Evolutionary conservation across 805 yeast species (phyloP).

Genomic region (Monosporozyma unispora): DNA sequence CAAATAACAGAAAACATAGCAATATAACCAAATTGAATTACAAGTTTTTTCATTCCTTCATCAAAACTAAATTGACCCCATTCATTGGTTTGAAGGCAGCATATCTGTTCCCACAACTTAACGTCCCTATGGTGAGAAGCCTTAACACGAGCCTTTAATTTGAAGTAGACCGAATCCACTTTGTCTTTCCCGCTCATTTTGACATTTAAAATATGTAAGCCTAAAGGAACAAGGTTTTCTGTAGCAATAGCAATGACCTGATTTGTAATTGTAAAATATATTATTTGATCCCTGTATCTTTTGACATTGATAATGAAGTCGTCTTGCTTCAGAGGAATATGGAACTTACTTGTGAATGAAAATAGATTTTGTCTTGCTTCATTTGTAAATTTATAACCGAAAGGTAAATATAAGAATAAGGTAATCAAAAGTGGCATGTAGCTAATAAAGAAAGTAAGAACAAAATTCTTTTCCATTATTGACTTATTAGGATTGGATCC

Average conservation of each 20-base stretch:
- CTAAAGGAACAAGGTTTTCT: conserved; percentile 55
- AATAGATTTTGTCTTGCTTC: not conserved
- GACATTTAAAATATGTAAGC: conserved; percentile 12
- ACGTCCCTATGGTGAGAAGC: conserved; percentile 39
- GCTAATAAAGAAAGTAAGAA: conserved; percentile 67
- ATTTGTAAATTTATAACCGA: conserved; percentile 64
- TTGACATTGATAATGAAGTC: conserved; percentile 49
- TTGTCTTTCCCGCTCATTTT: conserved; percentile 3
- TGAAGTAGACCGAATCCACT: conserved; percentile 5
- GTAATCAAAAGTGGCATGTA: conserved; percentile 80
- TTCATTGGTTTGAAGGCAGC: conserved; percentile 29
- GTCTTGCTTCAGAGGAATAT: conserved; percentile 14
- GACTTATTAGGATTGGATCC: conserved; percentile 36
- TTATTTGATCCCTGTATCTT: conserved; percentile 66
- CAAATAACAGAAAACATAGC: conserved; percentile 66
- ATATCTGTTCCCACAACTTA: conserved; percentile 45
- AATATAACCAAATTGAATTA: conserved; percentile 73
- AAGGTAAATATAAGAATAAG: conserved; percentile 77
- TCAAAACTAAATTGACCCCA: conserved; percentile 35
- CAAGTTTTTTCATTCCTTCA: conserved; percentile 60
- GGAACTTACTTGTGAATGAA: not conserved
- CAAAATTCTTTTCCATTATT: conserved; percentile 57
- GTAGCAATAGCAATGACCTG: conserved; percentile 60
- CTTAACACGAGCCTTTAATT: conserved; percentile 14
- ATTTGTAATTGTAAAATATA: conserved; percentile 76